Percentiles rank a stretch among this genome's conserved stretches.
phyloP scores from a whole-genome alignment of 2,329 filamentous ascomycete species.

The Apiospora kogelbergensis region DNA sequence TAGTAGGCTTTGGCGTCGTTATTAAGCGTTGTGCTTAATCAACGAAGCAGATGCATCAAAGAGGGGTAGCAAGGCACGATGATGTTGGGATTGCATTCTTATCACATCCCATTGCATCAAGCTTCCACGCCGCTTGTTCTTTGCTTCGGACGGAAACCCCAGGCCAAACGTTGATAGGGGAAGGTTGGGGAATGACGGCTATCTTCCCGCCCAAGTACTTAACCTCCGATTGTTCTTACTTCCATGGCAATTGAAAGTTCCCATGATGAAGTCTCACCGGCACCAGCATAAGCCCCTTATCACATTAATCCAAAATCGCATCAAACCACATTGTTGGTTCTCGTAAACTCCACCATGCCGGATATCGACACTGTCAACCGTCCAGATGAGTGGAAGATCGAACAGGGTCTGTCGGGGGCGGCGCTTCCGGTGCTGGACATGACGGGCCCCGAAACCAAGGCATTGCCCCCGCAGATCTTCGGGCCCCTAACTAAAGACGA shows the following conservation, averaged over 20 bases:
- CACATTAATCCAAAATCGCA: not conserved
- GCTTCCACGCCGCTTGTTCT: not conserved
- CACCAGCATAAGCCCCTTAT: not conserved
- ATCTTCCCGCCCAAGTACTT: not conserved
- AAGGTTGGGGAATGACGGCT: not conserved
- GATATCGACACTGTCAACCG: conserved; percentile 3
- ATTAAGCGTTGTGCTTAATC: not conserved
- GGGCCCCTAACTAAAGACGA: conserved; percentile 38
- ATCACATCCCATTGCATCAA: not conserved
- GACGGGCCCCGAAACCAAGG: conserved; percentile 35
- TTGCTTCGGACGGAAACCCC: not conserved
- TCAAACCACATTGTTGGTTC: too few relatives aligned
- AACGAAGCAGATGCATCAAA: not conserved
- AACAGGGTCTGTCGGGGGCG: conserved; percentile 48
- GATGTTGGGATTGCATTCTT: not conserved
- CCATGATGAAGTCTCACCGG: not conserved
- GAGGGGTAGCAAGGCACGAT: not conserved
- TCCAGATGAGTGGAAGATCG: conserved; percentile 54
- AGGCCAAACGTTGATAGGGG: not conserved
- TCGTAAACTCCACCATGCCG: not conserved
- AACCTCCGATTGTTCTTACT: not conserved
- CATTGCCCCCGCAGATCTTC: conserved; percentile 27
- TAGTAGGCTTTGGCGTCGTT: not conserved
- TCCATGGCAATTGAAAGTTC: not conserved
- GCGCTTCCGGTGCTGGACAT: conserved; percentile 48